Evolutionary conservation across 2,329 filamentous ascomycete genomes (phyloP).

Genomic region (Teratosphaeria gauchensis): DNA sequence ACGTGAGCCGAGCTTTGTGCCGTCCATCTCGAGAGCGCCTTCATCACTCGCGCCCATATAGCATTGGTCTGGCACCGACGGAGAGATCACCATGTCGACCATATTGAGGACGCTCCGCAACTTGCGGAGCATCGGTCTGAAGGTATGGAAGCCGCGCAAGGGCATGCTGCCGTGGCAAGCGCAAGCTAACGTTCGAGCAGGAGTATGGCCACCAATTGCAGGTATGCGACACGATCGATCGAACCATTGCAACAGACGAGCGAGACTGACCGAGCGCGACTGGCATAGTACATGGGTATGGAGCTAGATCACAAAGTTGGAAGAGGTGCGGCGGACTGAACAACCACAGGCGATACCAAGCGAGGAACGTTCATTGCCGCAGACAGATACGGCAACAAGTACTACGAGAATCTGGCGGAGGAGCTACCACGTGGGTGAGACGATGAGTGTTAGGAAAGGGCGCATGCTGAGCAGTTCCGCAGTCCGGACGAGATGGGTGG

Average conservation of each 20-base stretch:
- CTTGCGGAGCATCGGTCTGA: constrained; percentile 76
- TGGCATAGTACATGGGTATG: constrained; percentile 28
- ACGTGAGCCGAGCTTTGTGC: not conserved
- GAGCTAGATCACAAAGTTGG: not conserved
- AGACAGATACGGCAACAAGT: constrained; percentile 95
- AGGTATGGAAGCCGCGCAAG: constrained; percentile 46
- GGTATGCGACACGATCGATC: constrained; percentile 46
- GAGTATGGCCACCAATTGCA: constrained; percentile 88
- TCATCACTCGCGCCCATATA: not conserved
- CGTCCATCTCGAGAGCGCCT: not conserved
- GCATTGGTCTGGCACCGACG: not conserved
- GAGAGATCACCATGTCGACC: constrained; percentile 67
- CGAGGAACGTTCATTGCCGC: constrained; percentile 72
- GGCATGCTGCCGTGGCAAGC: not conserved
- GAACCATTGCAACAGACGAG: constrained; percentile 11
- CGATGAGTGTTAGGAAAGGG: not conserved
- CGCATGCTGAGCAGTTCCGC: constrained; percentile 6
- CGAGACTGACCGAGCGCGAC: constrained; percentile 4
- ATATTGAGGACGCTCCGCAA: constrained; percentile 78
- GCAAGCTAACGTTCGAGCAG: constrained; percentile 42
- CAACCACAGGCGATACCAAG: constrained; percentile 78
- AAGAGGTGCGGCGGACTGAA: constrained; percentile 19
- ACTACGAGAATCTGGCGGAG: constrained; percentile 81
- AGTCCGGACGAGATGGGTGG: constrained; percentile 96
- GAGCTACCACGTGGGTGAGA: constrained; percentile 72